Percentiles rank a stretch among this genome's conserved stretches.
These are phyloP conservation scores for Scleromitrula shiraiana DNA, from an alignment of 2,329 filamentous ascomycete genomes.

Conservation along the genomic window DNA sequence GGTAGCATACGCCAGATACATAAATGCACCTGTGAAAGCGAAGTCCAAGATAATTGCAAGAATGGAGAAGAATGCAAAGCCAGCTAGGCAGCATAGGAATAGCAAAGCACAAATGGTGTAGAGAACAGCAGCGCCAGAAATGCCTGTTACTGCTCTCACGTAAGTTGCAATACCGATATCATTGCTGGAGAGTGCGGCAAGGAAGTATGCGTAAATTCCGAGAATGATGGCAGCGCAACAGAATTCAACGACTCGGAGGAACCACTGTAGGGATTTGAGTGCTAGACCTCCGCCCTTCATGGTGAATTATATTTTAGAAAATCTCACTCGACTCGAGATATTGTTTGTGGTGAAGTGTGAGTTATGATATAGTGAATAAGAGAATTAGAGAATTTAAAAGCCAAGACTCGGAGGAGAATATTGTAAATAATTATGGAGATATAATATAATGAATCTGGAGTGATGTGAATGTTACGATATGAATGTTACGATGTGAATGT, in stretches of 20 bases:
- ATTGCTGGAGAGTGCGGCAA: conserved; percentile 63
- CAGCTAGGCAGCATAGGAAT: conserved; percentile 72
- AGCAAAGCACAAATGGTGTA: conserved; percentile 69
- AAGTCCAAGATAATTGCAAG: conserved; percentile 70
- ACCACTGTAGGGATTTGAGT: conserved; percentile 62
- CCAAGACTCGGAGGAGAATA: too few species aligned
- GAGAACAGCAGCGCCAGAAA: conserved; percentile 65
- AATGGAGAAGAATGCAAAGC: conserved; percentile 63
- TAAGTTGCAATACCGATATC: conserved; percentile 53
- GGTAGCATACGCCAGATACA: conserved; percentile 73
- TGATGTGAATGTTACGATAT: too few species aligned
- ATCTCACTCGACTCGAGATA: background rate
- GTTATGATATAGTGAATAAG: background rate
- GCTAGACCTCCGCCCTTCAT: conserved; percentile 55
- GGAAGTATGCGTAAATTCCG: conserved; percentile 77
- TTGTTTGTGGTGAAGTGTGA: background rate
- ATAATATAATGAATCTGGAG: too few species aligned
- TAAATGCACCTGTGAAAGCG: conserved; percentile 66
- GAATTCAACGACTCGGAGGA: conserved; percentile 68
- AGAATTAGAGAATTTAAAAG: too few species aligned
- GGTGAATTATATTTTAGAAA: too few species aligned
- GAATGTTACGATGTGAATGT: too few species aligned
- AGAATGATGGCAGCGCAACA: conserved; percentile 65
- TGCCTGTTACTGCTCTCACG: conserved; percentile 67
- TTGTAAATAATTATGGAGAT: too few species aligned